Conservation (phyloP, 345 rosid species). For the Odontarrhena argentea region DNA sequence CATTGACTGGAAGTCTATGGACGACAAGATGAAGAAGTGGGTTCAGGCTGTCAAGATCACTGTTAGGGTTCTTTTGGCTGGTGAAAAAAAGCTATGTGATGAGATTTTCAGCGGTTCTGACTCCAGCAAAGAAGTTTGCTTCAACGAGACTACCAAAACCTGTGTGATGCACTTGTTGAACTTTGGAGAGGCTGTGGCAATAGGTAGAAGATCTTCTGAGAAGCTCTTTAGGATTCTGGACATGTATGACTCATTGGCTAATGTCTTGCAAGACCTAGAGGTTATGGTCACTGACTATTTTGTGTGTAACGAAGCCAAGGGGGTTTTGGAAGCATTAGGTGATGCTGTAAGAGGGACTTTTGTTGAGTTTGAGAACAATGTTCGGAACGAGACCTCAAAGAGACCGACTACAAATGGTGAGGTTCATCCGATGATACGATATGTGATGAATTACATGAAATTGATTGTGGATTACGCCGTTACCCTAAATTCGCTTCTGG, state of each 20-base stretch:
- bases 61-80: constrained; percentile 68
- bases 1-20: constrained; percentile 86
- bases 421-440: constrained; percentile 93
- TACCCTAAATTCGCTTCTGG: constrained; percentile 65
- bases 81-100: constrained; percentile 83
- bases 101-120: constrained; percentile 66
- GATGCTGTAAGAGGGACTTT: constrained; percentile 87
- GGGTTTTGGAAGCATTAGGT: constrained; percentile 64
- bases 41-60: constrained; percentile 78
- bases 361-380: constrained; percentile 85
- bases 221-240: constrained; percentile 93
- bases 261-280: constrained; percentile 58
- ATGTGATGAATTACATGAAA: constrained; percentile 92
- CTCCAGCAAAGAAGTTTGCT: constrained; percentile 67
- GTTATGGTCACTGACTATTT: constrained; percentile 62
- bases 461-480: constrained; percentile 80
- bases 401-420: constrained; percentile 83
- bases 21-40: constrained; percentile 99
- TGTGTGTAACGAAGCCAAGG: constrained; percentile 63
- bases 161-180: constrained; percentile 86
- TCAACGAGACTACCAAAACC: constrained; percentile 83
- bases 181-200: constrained; percentile 90
- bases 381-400: constrained; percentile 69
- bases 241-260: constrained; percentile 82
- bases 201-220: constrained; percentile 81